Evolutionary conservation across 345 rosid species (phyloP).

Genomic region (Moringa oleifera): DNA sequence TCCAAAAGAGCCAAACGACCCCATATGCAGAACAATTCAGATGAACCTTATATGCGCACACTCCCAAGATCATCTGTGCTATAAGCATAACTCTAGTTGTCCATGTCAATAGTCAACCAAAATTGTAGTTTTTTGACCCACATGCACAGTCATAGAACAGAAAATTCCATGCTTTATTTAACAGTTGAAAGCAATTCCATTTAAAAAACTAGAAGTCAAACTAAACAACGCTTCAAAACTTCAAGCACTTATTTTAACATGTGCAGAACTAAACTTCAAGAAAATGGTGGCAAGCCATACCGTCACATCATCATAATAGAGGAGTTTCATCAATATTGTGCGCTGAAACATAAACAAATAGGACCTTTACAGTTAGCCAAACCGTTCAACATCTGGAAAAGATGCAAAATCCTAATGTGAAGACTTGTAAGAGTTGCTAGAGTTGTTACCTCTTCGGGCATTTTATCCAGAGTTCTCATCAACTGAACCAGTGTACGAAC

Average conservation of each 20-base stretch:
- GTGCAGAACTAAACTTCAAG: neutral
- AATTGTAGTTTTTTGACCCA: too few species aligned
- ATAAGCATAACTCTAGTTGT: too few species aligned
- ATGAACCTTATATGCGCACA: too few species aligned
- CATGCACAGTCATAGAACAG: too few species aligned
- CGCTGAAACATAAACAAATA: slow-evolving; percentile 55
- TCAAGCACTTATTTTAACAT: neutral
- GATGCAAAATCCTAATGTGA: neutral
- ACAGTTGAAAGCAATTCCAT: too few species aligned
- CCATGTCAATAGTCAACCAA: too few species aligned
- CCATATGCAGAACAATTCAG: neutral
- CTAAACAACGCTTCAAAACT: too few species aligned
- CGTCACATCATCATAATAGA: slow-evolving; percentile 92
- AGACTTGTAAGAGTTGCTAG: neutral
- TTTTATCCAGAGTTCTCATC: slow-evolving; percentile 94
- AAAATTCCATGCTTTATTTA: too few species aligned
- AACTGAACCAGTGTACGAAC: slow-evolving; percentile 84
- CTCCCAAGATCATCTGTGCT: too few species aligned
- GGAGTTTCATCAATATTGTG: slow-evolving; percentile 89
- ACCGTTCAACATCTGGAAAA: neutral
- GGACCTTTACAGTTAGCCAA: slow-evolving; percentile 14
- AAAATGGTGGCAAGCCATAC: slow-evolving; percentile 40
- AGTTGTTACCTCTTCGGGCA: slow-evolving; percentile 80
- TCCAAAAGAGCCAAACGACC: slow-evolving; percentile 8
- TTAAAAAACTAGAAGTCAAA: too few species aligned